Percentiles rank a stretch among this genome's conserved stretches.
These are phyloP conservation scores for Dicorynia guianensis DNA, from an alignment of 306 rosid genomes.

Conservation along the genomic window DNA sequence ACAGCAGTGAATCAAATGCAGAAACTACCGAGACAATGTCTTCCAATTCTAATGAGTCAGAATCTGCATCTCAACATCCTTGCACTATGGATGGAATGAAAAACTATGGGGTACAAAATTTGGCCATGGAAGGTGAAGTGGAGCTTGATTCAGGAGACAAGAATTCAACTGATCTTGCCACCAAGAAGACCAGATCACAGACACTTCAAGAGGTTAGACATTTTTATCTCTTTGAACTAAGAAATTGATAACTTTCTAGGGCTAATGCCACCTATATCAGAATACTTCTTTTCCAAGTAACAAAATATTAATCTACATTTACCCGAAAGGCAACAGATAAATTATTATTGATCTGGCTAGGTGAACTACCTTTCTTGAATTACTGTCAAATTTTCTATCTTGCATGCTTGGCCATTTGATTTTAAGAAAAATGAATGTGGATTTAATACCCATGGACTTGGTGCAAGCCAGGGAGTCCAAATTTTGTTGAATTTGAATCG, in stretches of 20 bases:
- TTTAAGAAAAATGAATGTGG: conserved; percentile 8
- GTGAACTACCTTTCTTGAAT: neutral
- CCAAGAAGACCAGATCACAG: conserved; percentile 35
- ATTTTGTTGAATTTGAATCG: too few species aligned
- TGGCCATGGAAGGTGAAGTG: conserved; percentile 41
- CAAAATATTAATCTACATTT: neutral
- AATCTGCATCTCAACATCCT: conserved; percentile 25
- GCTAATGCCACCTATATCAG: neutral
- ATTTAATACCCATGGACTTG: neutral
- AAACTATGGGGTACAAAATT: conserved; percentile 32
- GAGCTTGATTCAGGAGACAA: conserved; percentile 30
- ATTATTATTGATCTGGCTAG: neutral
- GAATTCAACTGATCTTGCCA: conserved; percentile 29
- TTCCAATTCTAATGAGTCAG: conserved; percentile 32
- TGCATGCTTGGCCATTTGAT: neutral
- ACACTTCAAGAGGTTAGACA: conserved; percentile 57
- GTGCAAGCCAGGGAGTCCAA: neutral
- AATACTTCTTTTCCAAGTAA: neutral
- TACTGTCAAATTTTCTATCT: neutral
- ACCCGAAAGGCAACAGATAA: neutral
- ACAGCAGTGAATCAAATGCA: conserved; percentile 41
- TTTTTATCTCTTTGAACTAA: conserved; percentile 18
- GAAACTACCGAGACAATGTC: conserved; percentile 41
- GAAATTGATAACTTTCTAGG: neutral
- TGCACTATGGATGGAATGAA: conserved; percentile 39